Evolutionary conservation across 208 protist genomes (phyloP).

Genomic region (Phytomonas francai): DNA sequence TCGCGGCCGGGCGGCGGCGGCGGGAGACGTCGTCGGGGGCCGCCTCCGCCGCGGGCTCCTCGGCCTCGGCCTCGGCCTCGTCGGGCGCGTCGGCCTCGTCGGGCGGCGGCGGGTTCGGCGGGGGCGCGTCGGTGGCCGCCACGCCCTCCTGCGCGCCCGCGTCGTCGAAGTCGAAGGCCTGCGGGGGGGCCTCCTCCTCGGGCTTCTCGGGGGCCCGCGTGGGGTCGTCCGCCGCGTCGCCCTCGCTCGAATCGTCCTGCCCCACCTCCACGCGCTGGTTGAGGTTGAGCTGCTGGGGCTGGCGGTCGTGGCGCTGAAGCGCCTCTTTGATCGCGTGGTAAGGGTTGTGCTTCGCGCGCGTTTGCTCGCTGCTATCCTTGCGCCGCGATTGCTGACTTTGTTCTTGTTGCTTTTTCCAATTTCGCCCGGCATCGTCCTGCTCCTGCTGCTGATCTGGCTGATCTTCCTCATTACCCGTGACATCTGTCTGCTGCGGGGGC

Average conservation of each 20-base stretch:
- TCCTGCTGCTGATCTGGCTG: slow-evolving; percentile 63
- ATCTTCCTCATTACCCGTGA: slow-evolving; percentile 9
- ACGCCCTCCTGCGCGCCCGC: slow-evolving; percentile 51
- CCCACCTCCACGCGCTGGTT: slow-evolving; percentile 68
- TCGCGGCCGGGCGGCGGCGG: slow-evolving; percentile 1
- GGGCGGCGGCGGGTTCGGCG: slow-evolving; percentile 17
- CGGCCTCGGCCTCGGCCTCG: slow-evolving; percentile 21
- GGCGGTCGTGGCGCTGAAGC: slow-evolving; percentile 68
- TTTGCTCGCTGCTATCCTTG: slow-evolving; percentile 72
- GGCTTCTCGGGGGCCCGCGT: slow-evolving; percentile 23
- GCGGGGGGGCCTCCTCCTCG: slow-evolving; percentile 24
- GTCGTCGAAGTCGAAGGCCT: slow-evolving; percentile 61
- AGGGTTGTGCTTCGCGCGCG: slow-evolving; percentile 65
- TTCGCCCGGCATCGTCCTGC: slow-evolving; percentile 74
- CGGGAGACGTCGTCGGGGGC: background rate
- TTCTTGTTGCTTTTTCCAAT: slow-evolving; percentile 73
- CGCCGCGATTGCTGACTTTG: slow-evolving; percentile 59
- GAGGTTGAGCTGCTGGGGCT: slow-evolving; percentile 76
- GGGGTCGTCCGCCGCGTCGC: slow-evolving; percentile 13
- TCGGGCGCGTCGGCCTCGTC: slow-evolving; percentile 14
- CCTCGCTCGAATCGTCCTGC: slow-evolving; percentile 46
- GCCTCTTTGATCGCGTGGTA: slow-evolving; percentile 86
- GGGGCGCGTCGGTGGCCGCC: slow-evolving; percentile 21
- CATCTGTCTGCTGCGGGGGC: slow-evolving; percentile 13
- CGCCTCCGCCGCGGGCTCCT: slow-evolving; percentile 20